Percentiles rank a stretch among this genome's conserved stretches.
phyloP scores from a whole-genome alignment of 2,329 filamentous ascomycete genomes.

The Sclerotiophoma versabilis region DNA sequence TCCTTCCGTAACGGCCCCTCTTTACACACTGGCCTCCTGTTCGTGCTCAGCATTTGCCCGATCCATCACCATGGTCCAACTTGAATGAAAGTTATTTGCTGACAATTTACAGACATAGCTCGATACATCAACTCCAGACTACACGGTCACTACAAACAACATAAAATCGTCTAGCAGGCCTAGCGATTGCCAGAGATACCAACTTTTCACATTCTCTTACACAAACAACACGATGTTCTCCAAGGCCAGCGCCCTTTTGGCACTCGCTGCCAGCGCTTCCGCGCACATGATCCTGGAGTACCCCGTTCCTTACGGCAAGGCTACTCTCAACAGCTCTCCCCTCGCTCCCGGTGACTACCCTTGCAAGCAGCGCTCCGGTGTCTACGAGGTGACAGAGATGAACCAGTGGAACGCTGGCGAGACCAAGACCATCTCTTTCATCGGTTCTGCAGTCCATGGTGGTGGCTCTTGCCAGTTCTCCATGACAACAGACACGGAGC shows the following conservation, averaged over 20 bases:
- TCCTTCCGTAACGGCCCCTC: neutral
- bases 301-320: conserved; percentile 68
- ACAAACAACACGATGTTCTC: conserved; percentile 57
- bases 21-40: conserved; percentile 4
- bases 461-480: conserved; percentile 93
- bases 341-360: conserved; percentile 73
- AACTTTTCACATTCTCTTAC: conserved; percentile 20
- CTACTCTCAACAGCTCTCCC: conserved; percentile 68
- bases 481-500: conserved; percentile 80
- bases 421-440: conserved; percentile 43
- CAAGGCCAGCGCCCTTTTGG: conserved; percentile 59
- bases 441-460: conserved; percentile 74
- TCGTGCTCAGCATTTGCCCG: neutral
- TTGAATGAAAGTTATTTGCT: neutral
- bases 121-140: conserved; percentile 14
- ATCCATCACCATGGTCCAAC: neutral
- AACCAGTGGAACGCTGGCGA: conserved; percentile 63
- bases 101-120: conserved; percentile 7
- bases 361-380: conserved; percentile 71
- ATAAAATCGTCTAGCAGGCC: conserved; percentile 47
- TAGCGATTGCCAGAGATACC: conserved; percentile 43
- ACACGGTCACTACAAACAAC: conserved; percentile 25
- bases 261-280: conserved; percentile 64
- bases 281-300: conserved; percentile 79
- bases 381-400: conserved; percentile 64